Conservation (phyloP, 2,329 filamentous ascomycete species). For the Aspergillus sp. region DNA sequence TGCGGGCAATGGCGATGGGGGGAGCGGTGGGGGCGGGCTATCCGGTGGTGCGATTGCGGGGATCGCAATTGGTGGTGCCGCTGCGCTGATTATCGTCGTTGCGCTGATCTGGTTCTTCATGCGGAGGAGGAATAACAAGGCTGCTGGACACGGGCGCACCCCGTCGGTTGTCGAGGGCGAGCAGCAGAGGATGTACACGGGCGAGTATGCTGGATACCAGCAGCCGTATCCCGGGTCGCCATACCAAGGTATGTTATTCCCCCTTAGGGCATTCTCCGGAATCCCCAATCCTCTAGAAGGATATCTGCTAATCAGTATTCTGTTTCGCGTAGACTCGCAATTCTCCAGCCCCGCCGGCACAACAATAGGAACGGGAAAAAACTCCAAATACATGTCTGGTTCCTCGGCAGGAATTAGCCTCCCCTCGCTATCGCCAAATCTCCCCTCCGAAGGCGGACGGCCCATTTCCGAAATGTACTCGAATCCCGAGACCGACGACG, state of each 20-base stretch:
- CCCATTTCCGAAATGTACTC: conserved; percentile 7
- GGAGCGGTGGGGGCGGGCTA: neutral
- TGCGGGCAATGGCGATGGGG: neutral
- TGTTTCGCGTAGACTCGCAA: neutral
- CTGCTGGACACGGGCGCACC: neutral
- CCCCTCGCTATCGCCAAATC: conserved; percentile 1
- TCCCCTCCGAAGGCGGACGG: neutral
- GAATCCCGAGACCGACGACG: neutral
- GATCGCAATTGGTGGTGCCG: conserved; percentile 2
- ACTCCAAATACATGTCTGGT: neutral
- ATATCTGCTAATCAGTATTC: neutral
- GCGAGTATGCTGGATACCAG: neutral
- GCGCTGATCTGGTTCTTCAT: neutral
- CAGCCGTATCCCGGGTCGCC: neutral
- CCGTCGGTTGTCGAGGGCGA: neutral
- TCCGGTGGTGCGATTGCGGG: conserved; percentile 5
- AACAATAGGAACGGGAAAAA: neutral
- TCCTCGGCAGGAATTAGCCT: neutral
- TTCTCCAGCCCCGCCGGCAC: conserved; percentile 1
- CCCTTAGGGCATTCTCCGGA: too few species aligned
- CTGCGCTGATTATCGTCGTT: neutral
- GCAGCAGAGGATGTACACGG: neutral
- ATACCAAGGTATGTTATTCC: neutral
- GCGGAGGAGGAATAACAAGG: neutral
- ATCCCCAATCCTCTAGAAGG: neutral